These are phyloP conservation scores for Mortierella polycephala DNA, from an alignment of 371 early-diverging fungal genomes.

Conservation along the genomic window DNA sequence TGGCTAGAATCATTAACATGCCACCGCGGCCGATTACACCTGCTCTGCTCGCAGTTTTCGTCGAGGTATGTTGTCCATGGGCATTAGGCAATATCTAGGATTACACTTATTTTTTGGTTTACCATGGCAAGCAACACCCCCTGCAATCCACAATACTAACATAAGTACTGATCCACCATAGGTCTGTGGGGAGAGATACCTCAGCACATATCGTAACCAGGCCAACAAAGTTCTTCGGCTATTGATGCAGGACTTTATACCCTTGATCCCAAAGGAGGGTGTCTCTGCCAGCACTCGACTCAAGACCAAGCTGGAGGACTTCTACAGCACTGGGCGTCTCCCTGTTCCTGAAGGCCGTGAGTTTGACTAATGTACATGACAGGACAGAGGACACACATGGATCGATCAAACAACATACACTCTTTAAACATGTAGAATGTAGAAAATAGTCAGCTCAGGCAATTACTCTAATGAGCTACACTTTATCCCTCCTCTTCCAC, in stretches of 20 bases:
- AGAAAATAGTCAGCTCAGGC: too few species aligned
- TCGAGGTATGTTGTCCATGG: too few species aligned
- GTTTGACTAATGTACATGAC: neutral
- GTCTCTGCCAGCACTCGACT: conserved; percentile 23
- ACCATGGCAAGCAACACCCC: too few species aligned
- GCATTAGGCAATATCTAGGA: too few species aligned
- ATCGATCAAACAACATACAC: too few species aligned
- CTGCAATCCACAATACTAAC: too few species aligned
- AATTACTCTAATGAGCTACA: too few species aligned
- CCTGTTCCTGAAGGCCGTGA: conserved; percentile 30
- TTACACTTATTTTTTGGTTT: too few species aligned
- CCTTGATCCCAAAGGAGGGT: conserved; percentile 39
- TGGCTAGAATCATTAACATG: conserved; percentile 81
- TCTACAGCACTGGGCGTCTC: conserved; percentile 16
- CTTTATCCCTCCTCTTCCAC: too few species aligned
- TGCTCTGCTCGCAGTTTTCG: neutral
- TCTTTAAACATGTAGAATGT: too few species aligned
- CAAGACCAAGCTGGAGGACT: conserved; percentile 25
- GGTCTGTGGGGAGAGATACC: conserved; percentile 39
- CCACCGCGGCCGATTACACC: conserved; percentile 81
- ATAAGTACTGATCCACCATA: too few species aligned
- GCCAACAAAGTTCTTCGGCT: conserved; percentile 28
- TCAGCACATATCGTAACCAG: conserved; percentile 31
- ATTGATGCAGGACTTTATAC: conserved; percentile 21
- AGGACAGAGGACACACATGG: too few species aligned